Base-by-base conservation (phyloP, 1,139 yeast genomes). In the Suhomyces coccinellae region DNA sequence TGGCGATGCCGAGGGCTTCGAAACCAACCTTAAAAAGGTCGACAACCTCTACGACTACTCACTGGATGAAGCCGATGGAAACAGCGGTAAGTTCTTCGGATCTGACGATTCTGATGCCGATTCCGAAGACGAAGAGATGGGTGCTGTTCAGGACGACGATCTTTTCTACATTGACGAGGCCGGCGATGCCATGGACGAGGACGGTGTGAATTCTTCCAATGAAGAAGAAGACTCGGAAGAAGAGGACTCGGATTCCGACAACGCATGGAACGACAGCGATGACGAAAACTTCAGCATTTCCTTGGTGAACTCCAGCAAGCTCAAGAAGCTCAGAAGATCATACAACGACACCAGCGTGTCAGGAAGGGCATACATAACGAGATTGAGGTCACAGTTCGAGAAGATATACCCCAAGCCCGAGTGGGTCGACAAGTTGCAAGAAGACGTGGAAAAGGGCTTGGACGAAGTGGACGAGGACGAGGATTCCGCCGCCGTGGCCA, bases 221-320 rank as follows among this genome's bases (percentile, higher is more conserved):
- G 39, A 36, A 7, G 33, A 36, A 4, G 65, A 56, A 4, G 71
- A 65, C 30, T 70, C 66, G 11, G 81, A 74, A n/a, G 59, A 67
- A 6, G 59, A 55, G 8, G 49, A 44, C 4, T 20, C 24, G 8
- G 59, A 50, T 12, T 71, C 65, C 13, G 66, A 65, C 55, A 7
- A 71, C 64, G 96, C 90, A 7, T 95, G 99, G 99, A 67, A 67
- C 15, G 99, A 93, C 65, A 85, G 95, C 49, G 99, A 93, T 59
- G 99, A 93, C 62, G 98, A 91, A 53, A 74, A 73, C 44, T 57
- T 87, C 24, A 70, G 70, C 17, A 75, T 93, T 6, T 80, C 95
- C 1, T 67, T 95, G 27, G 65, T 73, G 8, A 62, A 79, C 1
- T 72, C 84, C 1, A 85, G 83, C 53, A 80, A 79, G 55, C 66